Evolutionary conservation across 257 asterid species (phyloP).

Genomic region (Petunia secreta): DNA sequence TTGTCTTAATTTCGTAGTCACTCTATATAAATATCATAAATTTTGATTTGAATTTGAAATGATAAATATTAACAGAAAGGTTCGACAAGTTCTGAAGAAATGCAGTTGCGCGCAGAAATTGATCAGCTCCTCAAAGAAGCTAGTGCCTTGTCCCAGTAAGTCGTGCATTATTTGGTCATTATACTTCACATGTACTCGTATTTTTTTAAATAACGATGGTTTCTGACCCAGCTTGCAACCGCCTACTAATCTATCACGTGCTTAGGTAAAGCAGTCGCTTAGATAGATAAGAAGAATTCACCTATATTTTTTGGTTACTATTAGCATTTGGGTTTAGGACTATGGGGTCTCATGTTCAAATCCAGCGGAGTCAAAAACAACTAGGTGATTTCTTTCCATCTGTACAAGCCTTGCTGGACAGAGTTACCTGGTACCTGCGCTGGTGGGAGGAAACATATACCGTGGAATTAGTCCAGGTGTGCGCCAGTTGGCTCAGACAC

Average conservation of each 20-base stretch:
- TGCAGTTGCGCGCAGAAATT: slow-evolving; percentile 64
- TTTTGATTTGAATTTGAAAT: not conserved
- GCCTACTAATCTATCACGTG: not conserved
- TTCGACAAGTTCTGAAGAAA: slow-evolving; percentile 42
- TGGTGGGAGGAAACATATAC: no score
- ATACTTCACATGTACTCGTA: not conserved
- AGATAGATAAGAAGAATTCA: not conserved
- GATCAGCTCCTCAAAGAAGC: slow-evolving; percentile 82
- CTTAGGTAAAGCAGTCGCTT: not conserved
- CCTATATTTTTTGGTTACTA: not conserved
- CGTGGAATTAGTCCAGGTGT: no score
- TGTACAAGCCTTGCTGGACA: no score
- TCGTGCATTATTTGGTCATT: not conserved
- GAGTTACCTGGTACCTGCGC: no score
- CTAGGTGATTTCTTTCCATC: no score
- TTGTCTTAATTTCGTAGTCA: not conserved
- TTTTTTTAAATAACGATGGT: not conserved
- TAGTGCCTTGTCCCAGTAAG: slow-evolving; percentile 71
- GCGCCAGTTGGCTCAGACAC: no score
- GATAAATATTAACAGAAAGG: slow-evolving; percentile 49
- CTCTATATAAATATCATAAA: not conserved
- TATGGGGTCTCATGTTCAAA: not conserved
- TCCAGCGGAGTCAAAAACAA: no score
- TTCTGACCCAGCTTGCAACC: not conserved
- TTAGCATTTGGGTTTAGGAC: not conserved